Evolutionary conservation across 2,329 filamentous ascomycete species (phyloP).

Genomic region (Arthrobotrys pseudoclavata): DNA sequence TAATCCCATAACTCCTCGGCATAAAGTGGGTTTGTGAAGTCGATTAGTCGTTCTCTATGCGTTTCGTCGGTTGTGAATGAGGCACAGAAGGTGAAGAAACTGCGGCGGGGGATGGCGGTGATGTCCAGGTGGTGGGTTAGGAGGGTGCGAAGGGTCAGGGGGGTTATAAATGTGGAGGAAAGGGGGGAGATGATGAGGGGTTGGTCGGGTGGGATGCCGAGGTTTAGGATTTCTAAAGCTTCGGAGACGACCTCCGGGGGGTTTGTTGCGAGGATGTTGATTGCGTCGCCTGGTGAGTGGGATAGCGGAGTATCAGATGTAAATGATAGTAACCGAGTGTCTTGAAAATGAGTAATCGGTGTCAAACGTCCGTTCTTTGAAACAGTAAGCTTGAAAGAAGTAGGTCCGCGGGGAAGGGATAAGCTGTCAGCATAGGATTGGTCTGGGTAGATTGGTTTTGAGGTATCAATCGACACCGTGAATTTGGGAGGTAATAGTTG

Average conservation of each 20-base stretch:
- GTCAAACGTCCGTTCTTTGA: constrained; percentile 80
- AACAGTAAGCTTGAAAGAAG: constrained; percentile 70
- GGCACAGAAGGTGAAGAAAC: constrained; percentile 83
- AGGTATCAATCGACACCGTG: constrained; percentile 69
- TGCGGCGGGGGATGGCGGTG: constrained; percentile 86
- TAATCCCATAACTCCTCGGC: constrained; percentile 97
- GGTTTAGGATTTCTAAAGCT: constrained; percentile 83
- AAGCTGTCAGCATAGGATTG: constrained; percentile 25
- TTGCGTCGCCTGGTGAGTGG: constrained; percentile 80
- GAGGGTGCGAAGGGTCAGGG: constrained; percentile 77
- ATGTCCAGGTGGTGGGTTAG: constrained; percentile 89
- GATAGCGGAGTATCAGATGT: constrained; percentile 67
- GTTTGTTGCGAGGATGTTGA: constrained; percentile 89
- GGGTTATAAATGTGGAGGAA: constrained; percentile 59
- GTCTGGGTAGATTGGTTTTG: constrained; percentile 9
- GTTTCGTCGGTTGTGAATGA: constrained; percentile 79
- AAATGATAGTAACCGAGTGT: constrained; percentile 85
- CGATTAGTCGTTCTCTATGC: constrained; percentile 84
- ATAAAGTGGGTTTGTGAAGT: constrained; percentile 83
- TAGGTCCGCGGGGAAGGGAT: constrained; percentile 53
- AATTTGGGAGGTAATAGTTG: constrained; percentile 82
- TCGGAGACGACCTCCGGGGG: constrained; percentile 82
- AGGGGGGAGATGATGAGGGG: constrained; percentile 69
- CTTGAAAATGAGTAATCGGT: constrained; percentile 85
- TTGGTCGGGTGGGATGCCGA: constrained; percentile 79